Base-by-base conservation (phyloP, 2,329 filamentous ascomycete genomes). In the Alternaria ethzedia region DNA sequence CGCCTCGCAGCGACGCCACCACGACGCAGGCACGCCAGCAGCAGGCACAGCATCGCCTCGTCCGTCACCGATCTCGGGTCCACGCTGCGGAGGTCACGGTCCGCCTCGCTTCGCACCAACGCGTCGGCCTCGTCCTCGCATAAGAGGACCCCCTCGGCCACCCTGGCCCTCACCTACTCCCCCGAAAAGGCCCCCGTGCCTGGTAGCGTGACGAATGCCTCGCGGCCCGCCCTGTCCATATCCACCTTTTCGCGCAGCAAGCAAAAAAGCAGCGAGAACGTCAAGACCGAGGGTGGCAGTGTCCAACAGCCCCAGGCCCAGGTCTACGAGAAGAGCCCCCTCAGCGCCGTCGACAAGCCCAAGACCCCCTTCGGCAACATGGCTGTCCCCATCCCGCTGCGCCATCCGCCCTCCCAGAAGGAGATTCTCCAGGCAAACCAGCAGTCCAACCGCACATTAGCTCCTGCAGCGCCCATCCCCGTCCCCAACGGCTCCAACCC, bases 401-500 rank as follows among this genome's bases (percentile, higher is more conserved):
- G 76, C 6, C 70, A 77, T 52, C 71, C 72, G 1, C 70, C 75
- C 10, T 49, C 66, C 3, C 75, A 74, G 43, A 78, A 75, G 67
- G 75, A 78, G 21, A 67, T 72, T 3, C 69, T 73, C 28, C 68
- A 68, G 30, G 63, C 68, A 5, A 66, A 72, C 58, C 52, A 71
- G 59, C 57, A 70, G 57, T 65, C 60, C 56, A 73, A 64, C 12
- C 68, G 71, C 20, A 67, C 67, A 12, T 67, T 79, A 6, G 75
- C 69, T 0, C 75, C 74, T 0, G 71, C 76, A 0, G 73, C 76
- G 2, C 70, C 74, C 6, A 75, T 78, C 12, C 52, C 70, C 69
- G 45, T 79, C 73, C 59, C 74, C 72, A 62, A 77, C 76, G 66
- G 82, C 54, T 64, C 72, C 78, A 87, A 85, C 67, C 86, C 87